Base-by-base conservation (phyloP, 2,329 filamentous ascomycete species). In the Stylonectria norvegica region DNA sequence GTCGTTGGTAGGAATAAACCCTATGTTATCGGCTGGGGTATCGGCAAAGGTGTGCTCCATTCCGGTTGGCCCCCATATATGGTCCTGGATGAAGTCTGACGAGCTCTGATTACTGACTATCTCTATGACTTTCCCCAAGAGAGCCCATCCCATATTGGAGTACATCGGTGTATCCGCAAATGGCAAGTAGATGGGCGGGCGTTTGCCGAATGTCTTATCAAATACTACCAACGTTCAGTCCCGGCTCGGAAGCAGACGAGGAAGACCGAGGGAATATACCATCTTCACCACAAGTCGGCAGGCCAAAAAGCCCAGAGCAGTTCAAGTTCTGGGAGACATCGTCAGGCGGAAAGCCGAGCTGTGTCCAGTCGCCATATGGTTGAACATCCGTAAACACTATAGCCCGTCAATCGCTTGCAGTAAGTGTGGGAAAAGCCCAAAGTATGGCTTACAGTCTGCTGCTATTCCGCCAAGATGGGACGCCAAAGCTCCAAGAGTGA, bases 151-250 rank as follows among this genome's bases (percentile, higher is more conserved):
- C 4, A 64, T 56, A 49, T 75, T 73, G 18, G 70, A 68, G 50
- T 76, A 76, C 10, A 61, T 57, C 0, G 72, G 70, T 4, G 57
- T 65, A 0, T 61, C 58, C 45, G 66, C 69, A n/a, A n/a, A n/a
- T 0, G 71, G 64, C 2, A 57, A 49, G 38, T 66, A 70, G 2
- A 62, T 53, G 1, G 70, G 69, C 2, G 46, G 37, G 6, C 43
- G 43, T 17, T 30, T 30, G 28, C 28, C 28, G 15, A 10, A 30
- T 7, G 8, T 30, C 8, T 30, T 14, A 7, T 14, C 8, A 14
- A 30, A 30, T 7, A 9, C 28, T 30, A 14, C 22, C 17, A 12
- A 11, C 18, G 10, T 5, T 34, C 16, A 34, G 29, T 1, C n/a
- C 17, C 5, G 30, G 22, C n/a, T 39, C 7, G 7, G 7, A 25